Conservation (phyloP, 768 basidiomycete species). For the Trametes villosa region DNA sequence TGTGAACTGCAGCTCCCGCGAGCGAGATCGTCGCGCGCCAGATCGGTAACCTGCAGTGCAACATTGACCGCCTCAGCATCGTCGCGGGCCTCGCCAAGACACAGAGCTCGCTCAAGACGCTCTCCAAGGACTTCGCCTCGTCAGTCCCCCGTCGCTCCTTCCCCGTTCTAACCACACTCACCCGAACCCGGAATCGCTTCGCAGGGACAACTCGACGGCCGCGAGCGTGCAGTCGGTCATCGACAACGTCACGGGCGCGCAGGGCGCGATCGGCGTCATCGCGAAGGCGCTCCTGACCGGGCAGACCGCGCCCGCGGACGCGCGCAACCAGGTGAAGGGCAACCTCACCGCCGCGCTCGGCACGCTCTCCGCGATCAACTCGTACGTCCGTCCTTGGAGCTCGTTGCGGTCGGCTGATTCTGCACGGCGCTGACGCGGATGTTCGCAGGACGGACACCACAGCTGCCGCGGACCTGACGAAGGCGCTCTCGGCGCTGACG, state of each 20-base stretch:
- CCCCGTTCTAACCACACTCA: too few species aligned
- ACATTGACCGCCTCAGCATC: slow-evolving; percentile 38
- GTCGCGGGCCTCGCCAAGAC: slow-evolving; percentile 31
- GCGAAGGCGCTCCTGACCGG: slow-evolving; percentile 30
- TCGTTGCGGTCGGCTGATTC: background rate
- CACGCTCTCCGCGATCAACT: slow-evolving; percentile 12
- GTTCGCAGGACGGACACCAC: slow-evolving; percentile 18
- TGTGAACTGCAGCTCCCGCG: slow-evolving; percentile 17
- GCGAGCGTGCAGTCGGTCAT: slow-evolving; percentile 4
- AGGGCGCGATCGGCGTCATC: slow-evolving; percentile 27
- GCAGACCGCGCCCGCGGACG: slow-evolving; percentile 29
- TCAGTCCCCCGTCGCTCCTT: background rate
- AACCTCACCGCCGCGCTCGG: slow-evolving; percentile 23
- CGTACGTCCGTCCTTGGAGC: background rate
- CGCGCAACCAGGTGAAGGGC: slow-evolving; percentile 27
- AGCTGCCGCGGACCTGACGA: slow-evolving; percentile 8
- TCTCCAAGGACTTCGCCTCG: slow-evolving; percentile 25
- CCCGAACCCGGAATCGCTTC: too few species aligned
- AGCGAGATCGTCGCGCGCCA: slow-evolving; percentile 28
- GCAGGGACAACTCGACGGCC: slow-evolving; percentile 11
- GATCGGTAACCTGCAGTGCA: slow-evolving; percentile 39
- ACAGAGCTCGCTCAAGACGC: slow-evolving; percentile 24
- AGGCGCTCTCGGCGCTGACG: slow-evolving; percentile 23
- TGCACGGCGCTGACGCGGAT: background rate
- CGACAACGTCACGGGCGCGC: slow-evolving; percentile 18